A percentile compares a stretch with the other conserved stretches of the same genome.
Conservation (phyloP, 805 yeast species). For the Starmerella powellii region DNA sequence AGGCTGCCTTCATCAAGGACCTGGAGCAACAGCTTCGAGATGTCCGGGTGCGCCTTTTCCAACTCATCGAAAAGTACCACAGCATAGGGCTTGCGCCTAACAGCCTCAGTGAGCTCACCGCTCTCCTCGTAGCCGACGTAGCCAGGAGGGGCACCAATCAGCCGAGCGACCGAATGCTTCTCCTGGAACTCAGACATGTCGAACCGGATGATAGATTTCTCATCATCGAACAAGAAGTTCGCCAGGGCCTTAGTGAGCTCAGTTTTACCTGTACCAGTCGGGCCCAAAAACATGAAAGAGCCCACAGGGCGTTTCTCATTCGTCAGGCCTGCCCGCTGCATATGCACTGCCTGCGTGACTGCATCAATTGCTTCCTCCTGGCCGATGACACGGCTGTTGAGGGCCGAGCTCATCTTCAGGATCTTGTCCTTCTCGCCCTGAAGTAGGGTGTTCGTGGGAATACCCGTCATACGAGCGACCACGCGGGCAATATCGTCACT, state of each 20-base stretch:
- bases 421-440: slow-evolving; percentile 90
- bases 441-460: slow-evolving; percentile 80
- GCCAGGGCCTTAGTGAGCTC: slow-evolving; percentile 89
- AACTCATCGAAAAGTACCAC: slow-evolving; percentile 90
- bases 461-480: slow-evolving; percentile 88
- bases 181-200: slow-evolving; percentile 99
- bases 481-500: slow-evolving; percentile 90
- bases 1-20: slow-evolving; percentile 90
- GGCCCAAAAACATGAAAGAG: slow-evolving; percentile 91
- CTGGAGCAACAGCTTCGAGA: slow-evolving; percentile 79
- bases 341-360: slow-evolving; percentile 84
- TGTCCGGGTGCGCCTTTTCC: slow-evolving; percentile 93
- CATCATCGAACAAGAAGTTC: slow-evolving; percentile 82
- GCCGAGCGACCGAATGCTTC: slow-evolving; percentile 75
- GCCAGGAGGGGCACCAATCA: slow-evolving; percentile 97
- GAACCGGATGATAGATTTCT: slow-evolving; percentile 72
- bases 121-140: slow-evolving; percentile 88
- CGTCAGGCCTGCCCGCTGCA: slow-evolving; percentile 93
- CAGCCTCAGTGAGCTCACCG: slow-evolving; percentile 94
- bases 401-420: slow-evolving; percentile 69
- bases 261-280: slow-evolving; percentile 98
- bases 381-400: slow-evolving; percentile 74
- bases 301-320: slow-evolving; percentile 93
- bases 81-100: slow-evolving; percentile 86
- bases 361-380: slow-evolving; percentile 91